Base-by-base conservation (phyloP, 371 early-diverging fungal genomes). In the Batkoa obscura region DNA sequence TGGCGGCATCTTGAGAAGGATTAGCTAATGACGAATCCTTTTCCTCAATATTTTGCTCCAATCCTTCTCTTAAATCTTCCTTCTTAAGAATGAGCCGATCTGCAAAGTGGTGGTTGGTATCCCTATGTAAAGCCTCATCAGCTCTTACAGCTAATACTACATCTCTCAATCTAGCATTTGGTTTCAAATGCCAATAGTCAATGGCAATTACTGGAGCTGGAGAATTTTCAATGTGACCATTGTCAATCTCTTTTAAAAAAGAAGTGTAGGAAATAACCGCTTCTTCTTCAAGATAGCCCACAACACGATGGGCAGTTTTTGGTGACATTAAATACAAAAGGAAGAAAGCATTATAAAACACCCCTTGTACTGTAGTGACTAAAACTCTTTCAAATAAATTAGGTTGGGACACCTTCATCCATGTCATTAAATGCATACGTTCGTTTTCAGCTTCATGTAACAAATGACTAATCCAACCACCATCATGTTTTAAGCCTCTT, bases 61-160 rank as follows among this genome's bases (percentile, higher is more conserved):
- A 38, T 39, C 2, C 54, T 4, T 15, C 41, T 10, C 58, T 32
- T 36, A 58, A 5, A 45, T 58, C 52, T 13, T 51, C 52, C 34
- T 58, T 2, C 5, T 39, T n/a, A 2, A 51, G 4, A 3, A 43
- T 17, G 43, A 76, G 58, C 12, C 81, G 70, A 57, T 83, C 83
- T n/a, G 87, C 78, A 34, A 94, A 72, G 51, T 80, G 75, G 61
- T 94, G 96, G 73, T 98, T 98, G 9, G 88, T 82, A 57, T 95
- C 93, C 58, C 94, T 75, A 62, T 97, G 98, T n/a, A 83, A 69
- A 2, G 85, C 89, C 65, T 98, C 98, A 61, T 98, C 98, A 3
- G 93, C 84, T n/a, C 98, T 74, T 8, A 98, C 82, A 32, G 92
- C 94, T 17, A 87, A 64, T n/a, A 93, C 89, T 5, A 94, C 87